A percentile compares a stretch with the other conserved stretches of the same genome.
phyloP scores from a whole-genome alignment of 129 eudicot genomes.

The Centella asiatica region DNA sequence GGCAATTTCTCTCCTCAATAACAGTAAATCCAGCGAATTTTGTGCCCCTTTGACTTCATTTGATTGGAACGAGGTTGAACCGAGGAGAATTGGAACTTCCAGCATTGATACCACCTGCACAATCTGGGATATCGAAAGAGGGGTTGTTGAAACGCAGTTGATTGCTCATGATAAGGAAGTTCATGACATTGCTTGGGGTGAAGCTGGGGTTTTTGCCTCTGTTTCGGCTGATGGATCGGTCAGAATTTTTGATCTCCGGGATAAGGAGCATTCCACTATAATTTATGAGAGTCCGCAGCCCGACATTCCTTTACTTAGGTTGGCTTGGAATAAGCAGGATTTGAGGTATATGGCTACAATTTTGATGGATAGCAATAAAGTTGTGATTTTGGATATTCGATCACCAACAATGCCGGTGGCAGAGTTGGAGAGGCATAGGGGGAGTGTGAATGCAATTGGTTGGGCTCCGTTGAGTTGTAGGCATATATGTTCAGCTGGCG shows the following conservation, averaged over 20 bases:
- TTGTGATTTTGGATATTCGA: conserved; percentile 40
- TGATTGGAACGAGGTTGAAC: conserved; percentile 52
- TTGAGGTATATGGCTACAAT: conserved; percentile 48
- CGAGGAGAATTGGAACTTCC: conserved; percentile 39
- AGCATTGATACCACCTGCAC: conserved; percentile 51
- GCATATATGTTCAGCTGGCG: conserved; percentile 43
- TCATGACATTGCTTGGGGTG: conserved; percentile 37
- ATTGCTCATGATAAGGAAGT: conserved; percentile 43
- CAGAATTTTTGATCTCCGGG: conserved; percentile 32
- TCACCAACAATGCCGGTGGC: conserved; percentile 44
- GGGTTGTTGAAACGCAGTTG: conserved; percentile 34
- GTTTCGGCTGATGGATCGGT: conserved; percentile 34
- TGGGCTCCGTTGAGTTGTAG: conserved; percentile 42
- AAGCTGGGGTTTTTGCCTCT: conserved; percentile 34
- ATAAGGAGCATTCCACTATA: conserved; percentile 42
- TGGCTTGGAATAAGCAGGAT: conserved; percentile 50
- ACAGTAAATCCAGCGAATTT: conserved; percentile 37
- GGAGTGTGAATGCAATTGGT: conserved; percentile 40
- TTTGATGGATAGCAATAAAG: conserved; percentile 41
- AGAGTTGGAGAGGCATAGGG: conserved; percentile 37
- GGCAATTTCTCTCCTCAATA: conserved; percentile 28
- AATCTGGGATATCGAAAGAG: conserved; percentile 34
- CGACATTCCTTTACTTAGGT: conserved; percentile 33
- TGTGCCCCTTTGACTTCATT: conserved; percentile 48
- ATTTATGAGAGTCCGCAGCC: conserved; percentile 39